Base-by-base conservation (phyloP, 73 alveolate species). In the Stentor roeselii region DNA sequence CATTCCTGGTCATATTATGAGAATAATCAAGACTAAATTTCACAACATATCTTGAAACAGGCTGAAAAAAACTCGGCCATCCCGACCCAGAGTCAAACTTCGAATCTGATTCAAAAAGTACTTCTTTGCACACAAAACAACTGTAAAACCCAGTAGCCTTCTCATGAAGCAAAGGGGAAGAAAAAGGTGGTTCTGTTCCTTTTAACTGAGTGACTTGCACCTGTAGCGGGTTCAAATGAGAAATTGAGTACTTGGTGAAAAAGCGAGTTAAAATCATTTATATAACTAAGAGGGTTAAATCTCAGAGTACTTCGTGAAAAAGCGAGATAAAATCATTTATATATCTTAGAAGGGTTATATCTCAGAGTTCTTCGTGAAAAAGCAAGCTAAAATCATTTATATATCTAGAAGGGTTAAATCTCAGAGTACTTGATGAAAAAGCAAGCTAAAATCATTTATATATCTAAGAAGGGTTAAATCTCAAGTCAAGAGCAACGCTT, bases 31-130 rank as follows among this genome's bases (percentile, higher is more conserved):
- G 82, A 36, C 42, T 60, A 58, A 60, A 75, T 35, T 82, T 86
- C 3, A 89, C 36, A 0, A 42, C 37, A 41, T 76, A 58, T 50
- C 60, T 61, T 36, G 84, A 85, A 39, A 40, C 75, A 38, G 90
- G 60, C 1, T 76, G 78, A 59, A 78, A 88, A 86, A 94, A 94
- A n/a, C 95, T 91, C 32, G 98, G 98, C 97, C 97, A 94, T 14
- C 98, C 98, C 61, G 95, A 82, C 27, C 97, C 97, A 36, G 95
- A 86, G 78, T 94, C 88, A 60, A 87, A 94, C 84, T 94, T 94
- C 27, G 87, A 82, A 32, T 78, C 86, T 35, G 98, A 90, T 21
- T 78, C 83, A 84, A 92, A 94, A 58, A 94, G 90, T 36, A 36
- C 59, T 40, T 67, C 87, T n/a, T 87, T 90, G 75, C 97, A 92